Evolutionary conservation across 805 yeast genomes (phyloP).

Genomic region (Candida tibetensis): DNA sequence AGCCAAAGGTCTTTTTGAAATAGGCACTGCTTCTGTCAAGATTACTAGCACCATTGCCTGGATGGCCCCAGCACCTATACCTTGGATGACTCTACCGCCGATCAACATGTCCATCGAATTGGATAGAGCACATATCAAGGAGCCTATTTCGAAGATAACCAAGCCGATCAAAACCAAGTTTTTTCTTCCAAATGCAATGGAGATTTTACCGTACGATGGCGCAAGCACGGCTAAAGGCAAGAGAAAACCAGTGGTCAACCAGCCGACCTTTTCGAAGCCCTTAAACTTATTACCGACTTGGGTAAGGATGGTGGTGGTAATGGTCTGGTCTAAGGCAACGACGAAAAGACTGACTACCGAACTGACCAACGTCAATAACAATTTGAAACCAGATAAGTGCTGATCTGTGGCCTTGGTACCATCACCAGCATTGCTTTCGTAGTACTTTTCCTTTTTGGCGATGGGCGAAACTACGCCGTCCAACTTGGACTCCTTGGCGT

Average conservation of each 20-base stretch:
- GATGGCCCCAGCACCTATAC: slow-evolving; percentile 70
- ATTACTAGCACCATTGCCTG: slow-evolving; percentile 57
- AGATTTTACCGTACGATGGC: slow-evolving; percentile 56
- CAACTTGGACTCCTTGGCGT: no score
- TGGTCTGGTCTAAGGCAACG: slow-evolving; percentile 59
- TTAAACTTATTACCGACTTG: slow-evolving; percentile 49
- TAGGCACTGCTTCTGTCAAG: slow-evolving; percentile 53
- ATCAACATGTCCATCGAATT: slow-evolving; percentile 57
- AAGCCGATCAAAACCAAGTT: slow-evolving; percentile 47
- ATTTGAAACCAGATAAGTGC: slow-evolving; percentile 25
- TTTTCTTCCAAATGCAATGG: slow-evolving; percentile 58
- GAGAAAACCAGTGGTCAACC: slow-evolving; percentile 57
- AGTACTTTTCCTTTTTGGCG: slow-evolving; percentile 15
- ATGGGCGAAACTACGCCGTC: no score
- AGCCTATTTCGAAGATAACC: slow-evolving; percentile 58
- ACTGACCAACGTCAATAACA: slow-evolving; percentile 25
- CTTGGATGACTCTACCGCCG: slow-evolving; percentile 69
- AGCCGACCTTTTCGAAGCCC: slow-evolving; percentile 51
- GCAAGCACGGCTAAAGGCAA: slow-evolving; percentile 53
- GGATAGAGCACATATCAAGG: slow-evolving; percentile 56
- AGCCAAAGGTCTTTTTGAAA: slow-evolving; percentile 34
- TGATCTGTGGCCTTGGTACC: slow-evolving; percentile 39
- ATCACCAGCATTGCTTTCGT: slow-evolving; percentile 42
- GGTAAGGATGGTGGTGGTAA: slow-evolving; percentile 50
- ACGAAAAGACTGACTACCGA: slow-evolving; percentile 32